A percentile compares a stretch with the other conserved stretches of the same genome.
Conservation (phyloP, 2,329 filamentous ascomycete genomes). For the Tolypocladium pustulatum region DNA sequence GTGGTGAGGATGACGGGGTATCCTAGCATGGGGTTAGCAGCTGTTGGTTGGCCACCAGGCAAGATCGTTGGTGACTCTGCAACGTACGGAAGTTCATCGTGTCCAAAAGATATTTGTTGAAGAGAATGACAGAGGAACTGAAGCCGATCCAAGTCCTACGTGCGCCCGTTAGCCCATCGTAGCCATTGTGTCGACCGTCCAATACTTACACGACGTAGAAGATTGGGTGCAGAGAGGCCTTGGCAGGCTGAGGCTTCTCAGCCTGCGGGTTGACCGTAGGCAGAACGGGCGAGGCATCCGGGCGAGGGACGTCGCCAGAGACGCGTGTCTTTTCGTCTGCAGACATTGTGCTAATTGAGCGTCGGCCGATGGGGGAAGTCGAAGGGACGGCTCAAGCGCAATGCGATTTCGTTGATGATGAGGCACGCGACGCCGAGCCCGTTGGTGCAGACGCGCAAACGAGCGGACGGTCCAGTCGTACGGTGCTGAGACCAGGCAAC, state of each 20-base stretch:
- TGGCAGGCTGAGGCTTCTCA: conserved; percentile 59
- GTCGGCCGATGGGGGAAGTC: background rate
- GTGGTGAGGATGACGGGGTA: conserved; percentile 80
- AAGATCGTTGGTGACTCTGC: background rate
- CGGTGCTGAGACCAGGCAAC: conserved; percentile 5
- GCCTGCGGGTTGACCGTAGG: conserved; percentile 69
- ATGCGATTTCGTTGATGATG: conserved; percentile 23
- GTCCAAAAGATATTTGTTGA: conserved; percentile 98
- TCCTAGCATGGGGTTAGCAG: conserved; percentile 28
- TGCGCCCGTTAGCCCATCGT: background rate
- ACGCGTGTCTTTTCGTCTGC: conserved; percentile 67
- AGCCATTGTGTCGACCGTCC: background rate
- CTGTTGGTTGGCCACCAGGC: conserved; percentile 8
- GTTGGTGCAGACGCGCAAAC: conserved; percentile 21
- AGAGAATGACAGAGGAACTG: conserved; percentile 90
- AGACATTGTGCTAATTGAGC: conserved; percentile 1
- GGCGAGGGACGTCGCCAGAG: conserved; percentile 64
- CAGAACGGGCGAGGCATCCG: conserved; percentile 51
- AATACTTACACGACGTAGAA: conserved; percentile 64
- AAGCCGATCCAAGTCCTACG: conserved; percentile 80
- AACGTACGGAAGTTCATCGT: conserved; percentile 61
- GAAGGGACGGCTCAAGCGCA: background rate
- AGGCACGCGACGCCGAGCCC: conserved; percentile 17
- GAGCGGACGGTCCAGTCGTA: conserved; percentile 22
- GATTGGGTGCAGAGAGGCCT: conserved; percentile 63